These are phyloP conservation scores for Eucommia ulmoides DNA, from an alignment of 257 asterid species.

Conservation along the genomic window DNA sequence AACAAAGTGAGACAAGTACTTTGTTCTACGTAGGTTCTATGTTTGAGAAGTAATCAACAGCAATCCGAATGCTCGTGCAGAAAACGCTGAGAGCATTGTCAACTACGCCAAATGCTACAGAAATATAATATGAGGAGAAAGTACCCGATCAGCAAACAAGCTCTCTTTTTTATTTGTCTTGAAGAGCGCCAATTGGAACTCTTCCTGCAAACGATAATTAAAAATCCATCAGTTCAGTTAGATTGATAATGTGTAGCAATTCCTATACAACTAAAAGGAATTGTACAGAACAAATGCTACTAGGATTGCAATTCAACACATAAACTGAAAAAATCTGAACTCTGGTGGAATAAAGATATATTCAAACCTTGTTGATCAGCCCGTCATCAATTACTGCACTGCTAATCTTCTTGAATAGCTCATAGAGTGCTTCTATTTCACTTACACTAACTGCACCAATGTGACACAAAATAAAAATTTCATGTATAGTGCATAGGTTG, in stretches of 20 bases:
- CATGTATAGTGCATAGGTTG: background rate
- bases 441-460: slow-evolving; percentile 82
- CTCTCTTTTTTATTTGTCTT: slow-evolving; percentile 95
- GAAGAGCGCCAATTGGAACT: slow-evolving; percentile 92
- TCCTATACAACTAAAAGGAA: background rate
- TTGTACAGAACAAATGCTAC: background rate
- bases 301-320: background rate
- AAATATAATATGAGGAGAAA: too few species aligned
- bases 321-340: background rate
- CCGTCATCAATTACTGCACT: slow-evolving; percentile 99
- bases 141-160: slow-evolving; percentile 96
- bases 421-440: slow-evolving; percentile 96
- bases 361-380: slow-evolving; percentile 76
- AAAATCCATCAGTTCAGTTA: background rate
- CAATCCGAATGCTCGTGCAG: background rate
- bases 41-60: background rate
- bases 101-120: too few species aligned
- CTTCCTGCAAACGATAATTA: slow-evolving; percentile 49
- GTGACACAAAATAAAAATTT: background rate
- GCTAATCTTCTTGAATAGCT: slow-evolving; percentile 95
- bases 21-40: too few species aligned
- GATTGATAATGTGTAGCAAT: background rate
- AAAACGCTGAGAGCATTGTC: background rate
- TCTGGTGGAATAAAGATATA: background rate
- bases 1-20: too few species aligned